These are phyloP conservation scores for Paecilomyces niveus DNA, from an alignment of 2,329 filamentous ascomycete species.

Conservation along the genomic window DNA sequence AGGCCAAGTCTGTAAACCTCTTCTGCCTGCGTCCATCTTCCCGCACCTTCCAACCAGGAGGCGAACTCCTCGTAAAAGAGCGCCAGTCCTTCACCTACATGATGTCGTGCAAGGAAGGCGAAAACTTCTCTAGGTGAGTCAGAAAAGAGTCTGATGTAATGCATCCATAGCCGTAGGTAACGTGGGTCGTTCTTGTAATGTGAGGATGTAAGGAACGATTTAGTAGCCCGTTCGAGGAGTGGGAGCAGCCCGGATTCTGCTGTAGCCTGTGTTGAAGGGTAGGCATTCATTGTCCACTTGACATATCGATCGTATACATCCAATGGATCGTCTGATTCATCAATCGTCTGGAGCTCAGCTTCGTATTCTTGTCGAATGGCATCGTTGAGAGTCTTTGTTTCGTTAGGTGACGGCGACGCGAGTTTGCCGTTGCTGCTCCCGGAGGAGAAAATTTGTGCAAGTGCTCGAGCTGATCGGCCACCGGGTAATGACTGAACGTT, in stretches of 20 bases:
- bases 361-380: slow-evolving; percentile 78
- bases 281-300: slow-evolving; percentile 91
- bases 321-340: slow-evolving; percentile 88
- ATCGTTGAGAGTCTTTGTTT: slow-evolving; percentile 72
- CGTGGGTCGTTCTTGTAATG: slow-evolving; percentile 94
- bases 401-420: slow-evolving; percentile 59
- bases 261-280: slow-evolving; percentile 88
- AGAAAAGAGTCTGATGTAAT: slow-evolving; percentile 88
- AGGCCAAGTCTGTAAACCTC: slow-evolving; percentile 90
- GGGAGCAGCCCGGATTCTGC: slow-evolving; percentile 82
- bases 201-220: slow-evolving; percentile 71
- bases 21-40: slow-evolving; percentile 82
- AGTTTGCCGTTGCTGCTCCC: slow-evolving; percentile 43
- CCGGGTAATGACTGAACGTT: slow-evolving; percentile 92
- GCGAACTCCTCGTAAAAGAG: slow-evolving; percentile 97
- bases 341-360: slow-evolving; percentile 66
- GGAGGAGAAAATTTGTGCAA: slow-evolving; percentile 64
- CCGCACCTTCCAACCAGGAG: slow-evolving; percentile 78
- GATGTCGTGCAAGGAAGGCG: slow-evolving; percentile 80
- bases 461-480: slow-evolving; percentile 79
- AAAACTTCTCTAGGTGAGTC: slow-evolving; percentile 91
- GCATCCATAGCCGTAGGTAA: slow-evolving; percentile 88
- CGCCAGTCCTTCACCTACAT: slow-evolving; percentile 77
- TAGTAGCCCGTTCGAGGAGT: slow-evolving; percentile 87
- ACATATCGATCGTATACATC: slow-evolving; percentile 96